Base-by-base conservation (phyloP, 225 moss, liverwort and hornwort species). In the Straminergon stramineum region DNA sequence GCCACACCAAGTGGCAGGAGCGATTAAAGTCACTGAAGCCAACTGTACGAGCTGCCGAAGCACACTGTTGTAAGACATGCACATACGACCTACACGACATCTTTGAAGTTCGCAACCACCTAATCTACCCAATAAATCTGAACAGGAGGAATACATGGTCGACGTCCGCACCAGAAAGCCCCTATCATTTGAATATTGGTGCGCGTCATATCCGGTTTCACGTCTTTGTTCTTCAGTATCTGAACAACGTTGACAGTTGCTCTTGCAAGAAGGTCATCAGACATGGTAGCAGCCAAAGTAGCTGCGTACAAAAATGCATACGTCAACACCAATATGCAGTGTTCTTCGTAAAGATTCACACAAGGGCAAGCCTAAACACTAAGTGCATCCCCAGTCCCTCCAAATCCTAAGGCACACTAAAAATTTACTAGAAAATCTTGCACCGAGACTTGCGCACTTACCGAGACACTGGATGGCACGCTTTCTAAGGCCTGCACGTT, bases 121-220 rank as follows among this genome's bases (percentile, higher is more conserved):
- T 76, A 75, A 85, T 81, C 65, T 84, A 66, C 79, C 73, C 74
- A 58, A 43, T 65, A 90, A 84, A 74, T 60, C 68, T 79, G 89
- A 37, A 76, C 41, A 82, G 51, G 28, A 51, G 71, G 64, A 74
- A 84, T 86, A 68, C 53, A 81, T 32, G 69, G 63, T 81, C 60
- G 39, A 75, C 13, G 48, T 78, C 84, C 92, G 94, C 91, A 99
- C 99, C 99, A 99, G 87, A 99, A 97, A 43, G 99, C 99, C 84
- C 99, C 99, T 88, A 99, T 99, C 99, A 99, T 99, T 93, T 99
- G 99, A 79, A 99, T 99, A 80, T 99, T 99, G 73, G 99, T 99
- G 51, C 99, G 97, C 19, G 97, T 99, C 96, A 97, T 96, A 88
- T 99, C 99, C 79, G 99, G 94, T 92, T 97, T 99, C 86, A 94